phyloP scores from a whole-genome alignment of 768 basidiomycete species.

The Hydnomerulius pinastri region DNA sequence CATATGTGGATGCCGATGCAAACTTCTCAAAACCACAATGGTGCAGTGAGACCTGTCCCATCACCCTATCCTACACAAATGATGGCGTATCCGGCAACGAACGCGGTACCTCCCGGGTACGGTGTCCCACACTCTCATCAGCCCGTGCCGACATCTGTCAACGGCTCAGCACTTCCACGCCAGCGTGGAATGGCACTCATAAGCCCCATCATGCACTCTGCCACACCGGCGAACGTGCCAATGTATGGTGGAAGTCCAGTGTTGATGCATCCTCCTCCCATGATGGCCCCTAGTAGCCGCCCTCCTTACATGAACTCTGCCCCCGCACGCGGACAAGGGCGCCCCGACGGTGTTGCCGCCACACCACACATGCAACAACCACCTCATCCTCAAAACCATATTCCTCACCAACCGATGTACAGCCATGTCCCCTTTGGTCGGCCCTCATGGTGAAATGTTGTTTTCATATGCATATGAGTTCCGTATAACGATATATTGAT shows the following conservation, averaged over 20 bases:
- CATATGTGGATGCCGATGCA: constrained; percentile 67
- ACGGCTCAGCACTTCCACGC: constrained; percentile 37
- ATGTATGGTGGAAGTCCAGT: constrained; percentile 74
- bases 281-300: constrained; percentile 34
- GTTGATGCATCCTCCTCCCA: constrained; percentile 56
- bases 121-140: constrained; percentile 42
- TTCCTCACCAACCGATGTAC: constrained; percentile 31
- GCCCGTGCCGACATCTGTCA: constrained; percentile 29
- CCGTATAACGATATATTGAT: constrained; percentile 33
- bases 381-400: constrained; percentile 28
- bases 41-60: constrained; percentile 53
- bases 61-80: constrained; percentile 68
- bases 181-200: constrained; percentile 61
- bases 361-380: constrained; percentile 42
- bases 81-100: constrained; percentile 64
- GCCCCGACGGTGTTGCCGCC: constrained; percentile 46
- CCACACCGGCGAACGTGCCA: constrained; percentile 41
- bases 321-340: constrained; percentile 50
- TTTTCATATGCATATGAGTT: constrained; percentile 18
- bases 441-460: constrained; percentile 31
- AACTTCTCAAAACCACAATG: constrained; percentile 45
- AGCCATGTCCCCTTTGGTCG: constrained; percentile 30
- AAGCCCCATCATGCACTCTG: constrained; percentile 71
- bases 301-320: constrained; percentile 48
- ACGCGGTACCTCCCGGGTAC: constrained; percentile 49